phyloP scores from a whole-genome alignment of 441 rosid genomes.

The Erodium trifolium region DNA sequence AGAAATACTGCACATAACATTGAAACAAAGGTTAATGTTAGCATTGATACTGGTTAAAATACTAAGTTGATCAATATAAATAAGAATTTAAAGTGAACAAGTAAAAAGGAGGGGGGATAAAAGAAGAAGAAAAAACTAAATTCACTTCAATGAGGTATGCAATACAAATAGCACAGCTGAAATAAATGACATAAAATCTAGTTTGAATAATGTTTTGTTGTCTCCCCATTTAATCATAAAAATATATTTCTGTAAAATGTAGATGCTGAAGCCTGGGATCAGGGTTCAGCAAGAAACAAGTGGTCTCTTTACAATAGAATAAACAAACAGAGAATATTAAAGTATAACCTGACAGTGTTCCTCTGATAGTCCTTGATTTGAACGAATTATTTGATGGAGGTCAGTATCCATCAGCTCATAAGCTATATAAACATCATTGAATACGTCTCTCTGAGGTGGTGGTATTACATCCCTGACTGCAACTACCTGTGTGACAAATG shows the following conservation, averaged over 20 bases:
- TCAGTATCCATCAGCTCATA: constrained; percentile 34
- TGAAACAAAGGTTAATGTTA: background rate
- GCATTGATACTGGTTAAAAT: background rate
- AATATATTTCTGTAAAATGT: background rate
- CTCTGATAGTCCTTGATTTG: constrained; percentile 81
- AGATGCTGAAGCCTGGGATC: background rate
- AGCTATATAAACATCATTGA: constrained; percentile 76
- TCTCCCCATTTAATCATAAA: background rate
- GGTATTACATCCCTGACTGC: constrained; percentile 85
- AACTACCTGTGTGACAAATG: constrained; percentile 32
- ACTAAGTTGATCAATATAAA: background rate
- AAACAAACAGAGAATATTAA: background rate
- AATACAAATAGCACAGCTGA: background rate
- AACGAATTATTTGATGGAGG: constrained; percentile 68
- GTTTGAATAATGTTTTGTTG: background rate
- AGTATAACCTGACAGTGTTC: constrained; percentile 84
- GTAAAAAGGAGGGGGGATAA: too few species aligned
- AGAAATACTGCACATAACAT: constrained; percentile 52
- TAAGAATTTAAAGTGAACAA: background rate
- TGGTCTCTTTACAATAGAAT: background rate
- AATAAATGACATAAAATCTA: background rate
- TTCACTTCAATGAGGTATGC: background rate
- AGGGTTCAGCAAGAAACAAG: background rate
- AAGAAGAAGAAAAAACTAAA: background rate
- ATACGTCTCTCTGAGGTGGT: constrained; percentile 73